phyloP scores from a whole-genome alignment of 2,329 filamentous ascomycete genomes.

The Apiospora aurea region DNA sequence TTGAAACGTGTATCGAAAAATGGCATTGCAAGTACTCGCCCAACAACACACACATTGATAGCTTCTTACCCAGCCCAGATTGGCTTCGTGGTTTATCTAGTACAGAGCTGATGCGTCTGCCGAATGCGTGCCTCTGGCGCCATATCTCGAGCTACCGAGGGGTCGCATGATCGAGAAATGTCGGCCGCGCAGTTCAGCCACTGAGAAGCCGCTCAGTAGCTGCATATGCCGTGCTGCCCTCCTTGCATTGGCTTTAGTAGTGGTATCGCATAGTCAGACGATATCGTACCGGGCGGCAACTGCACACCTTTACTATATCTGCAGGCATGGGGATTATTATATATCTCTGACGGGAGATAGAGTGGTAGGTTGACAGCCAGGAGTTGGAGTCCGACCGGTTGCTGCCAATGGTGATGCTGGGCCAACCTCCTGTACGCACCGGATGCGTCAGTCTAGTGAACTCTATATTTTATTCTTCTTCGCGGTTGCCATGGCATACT shows the following conservation, averaged over 20 bases:
- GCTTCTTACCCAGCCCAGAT: neutral
- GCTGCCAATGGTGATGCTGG: constrained; percentile 9
- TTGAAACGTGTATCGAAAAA: too few relatives aligned
- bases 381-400: neutral
- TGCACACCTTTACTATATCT: neutral
- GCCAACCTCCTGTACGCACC: neutral
- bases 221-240: constrained; percentile 4
- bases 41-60: neutral
- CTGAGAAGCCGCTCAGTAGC: neutral
- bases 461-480: neutral
- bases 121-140: constrained; percentile 1
- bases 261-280: constrained; percentile 8
- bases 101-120: constrained; percentile 2
- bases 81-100: neutral
- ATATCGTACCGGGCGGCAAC: neutral
- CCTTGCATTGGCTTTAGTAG: constrained; percentile 1
- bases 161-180: constrained; percentile 12
- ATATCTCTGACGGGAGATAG: constrained; percentile 1
- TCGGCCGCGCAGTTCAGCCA: neutral
- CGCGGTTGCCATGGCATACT: neutral
- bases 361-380: neutral
- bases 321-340: neutral
- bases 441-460: constrained; percentile 1
- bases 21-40: neutral
- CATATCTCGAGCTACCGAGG: neutral